These are phyloP conservation scores for Sugiyamaella paludigena DNA, from an alignment of 1,139 yeast genomes.

Conservation along the genomic window DNA sequence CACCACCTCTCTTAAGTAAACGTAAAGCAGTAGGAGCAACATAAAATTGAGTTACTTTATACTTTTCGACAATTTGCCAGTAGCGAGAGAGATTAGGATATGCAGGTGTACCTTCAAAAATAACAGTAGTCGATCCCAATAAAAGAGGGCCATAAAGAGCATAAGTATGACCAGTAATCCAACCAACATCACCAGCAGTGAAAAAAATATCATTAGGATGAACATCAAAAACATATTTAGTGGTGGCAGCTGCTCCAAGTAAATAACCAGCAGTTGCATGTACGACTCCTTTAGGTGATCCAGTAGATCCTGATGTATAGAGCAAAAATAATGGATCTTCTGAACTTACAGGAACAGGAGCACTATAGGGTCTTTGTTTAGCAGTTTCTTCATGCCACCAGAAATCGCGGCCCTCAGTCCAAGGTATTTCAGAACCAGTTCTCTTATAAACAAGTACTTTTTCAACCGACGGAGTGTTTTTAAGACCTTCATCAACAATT, in stretches of 20 bases:
- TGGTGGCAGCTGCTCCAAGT: slow-evolving; percentile 91
- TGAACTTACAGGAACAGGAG: slow-evolving; percentile 83
- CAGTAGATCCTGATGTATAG: slow-evolving; percentile 96
- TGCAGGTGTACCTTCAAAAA: slow-evolving; percentile 97
- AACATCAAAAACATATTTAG: slow-evolving; percentile 89
- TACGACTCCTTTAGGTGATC: slow-evolving; percentile 97
- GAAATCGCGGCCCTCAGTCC: slow-evolving; percentile 81
- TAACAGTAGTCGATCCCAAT: slow-evolving; percentile 85
- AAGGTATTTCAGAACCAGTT: slow-evolving; percentile 69
- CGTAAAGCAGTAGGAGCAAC: slow-evolving; percentile 98
- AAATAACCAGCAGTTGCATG: slow-evolving; percentile 94
- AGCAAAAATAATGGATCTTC: slow-evolving; percentile 93
- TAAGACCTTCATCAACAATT: slow-evolving; percentile 90
- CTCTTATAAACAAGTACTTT: slow-evolving; percentile 84
- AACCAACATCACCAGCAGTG: slow-evolving; percentile 98
- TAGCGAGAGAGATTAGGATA: slow-evolving; percentile 95
- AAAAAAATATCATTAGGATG: slow-evolving; percentile 85
- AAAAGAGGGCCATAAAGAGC: slow-evolving; percentile 91
- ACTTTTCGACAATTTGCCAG: slow-evolving; percentile 93
- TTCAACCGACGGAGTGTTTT: slow-evolving; percentile 72
- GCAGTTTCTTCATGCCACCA: slow-evolving; percentile 90
- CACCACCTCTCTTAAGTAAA: slow-evolving; percentile 92
- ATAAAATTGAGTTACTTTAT: slow-evolving; percentile 93
- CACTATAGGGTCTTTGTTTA: slow-evolving; percentile 78
- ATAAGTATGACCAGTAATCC: slow-evolving; percentile 99